A percentile compares a stretch with the other conserved stretches of the same genome.
These are phyloP conservation scores for Rhododendron simsii DNA, from an alignment of 148 eudicot genomes.

Conservation along the genomic window DNA sequence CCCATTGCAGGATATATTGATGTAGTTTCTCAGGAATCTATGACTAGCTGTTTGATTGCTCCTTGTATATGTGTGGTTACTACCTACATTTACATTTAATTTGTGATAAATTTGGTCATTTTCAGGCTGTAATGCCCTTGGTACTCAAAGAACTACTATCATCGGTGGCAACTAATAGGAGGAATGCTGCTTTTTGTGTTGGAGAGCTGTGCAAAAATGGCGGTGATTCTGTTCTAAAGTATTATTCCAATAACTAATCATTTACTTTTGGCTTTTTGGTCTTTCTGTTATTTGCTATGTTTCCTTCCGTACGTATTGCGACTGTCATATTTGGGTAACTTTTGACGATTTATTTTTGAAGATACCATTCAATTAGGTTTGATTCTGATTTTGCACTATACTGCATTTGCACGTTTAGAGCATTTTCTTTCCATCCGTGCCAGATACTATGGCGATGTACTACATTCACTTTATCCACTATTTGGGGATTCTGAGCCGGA, in stretches of 20 bases:
- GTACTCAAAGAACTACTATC: slow-evolving; percentile 82
- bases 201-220: slow-evolving; percentile 97
- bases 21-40: slow-evolving; percentile 39
- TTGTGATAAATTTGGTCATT: slow-evolving; percentile 17
- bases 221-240: slow-evolving; percentile 75
- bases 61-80: not conserved
- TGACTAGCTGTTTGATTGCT: not conserved
- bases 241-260: slow-evolving; percentile 24
- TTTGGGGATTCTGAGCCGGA: slow-evolving; percentile 90
- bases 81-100: not conserved
- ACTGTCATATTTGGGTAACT: not conserved
- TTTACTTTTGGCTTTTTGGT: not conserved
- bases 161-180: slow-evolving; percentile 74
- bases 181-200: slow-evolving; percentile 96
- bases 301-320: not conserved
- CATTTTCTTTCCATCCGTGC: slow-evolving; percentile 23
- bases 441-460: slow-evolving; percentile 74
- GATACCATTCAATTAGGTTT: not conserved
- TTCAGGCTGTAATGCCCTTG: slow-evolving; percentile 82
- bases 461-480: slow-evolving; percentile 73
- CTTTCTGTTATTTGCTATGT: not conserved
- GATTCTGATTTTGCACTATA: not conserved
- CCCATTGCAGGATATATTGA: slow-evolving; percentile 82
- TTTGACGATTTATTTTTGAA: not conserved
- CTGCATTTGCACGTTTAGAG: slow-evolving; percentile 11